Percentiles rank a stretch among this genome's conserved stretches.
These are phyloP conservation scores for Phytophthora sojae DNA, from an alignment of 352 stramenopile genomes.

Conservation along the genomic window DNA sequence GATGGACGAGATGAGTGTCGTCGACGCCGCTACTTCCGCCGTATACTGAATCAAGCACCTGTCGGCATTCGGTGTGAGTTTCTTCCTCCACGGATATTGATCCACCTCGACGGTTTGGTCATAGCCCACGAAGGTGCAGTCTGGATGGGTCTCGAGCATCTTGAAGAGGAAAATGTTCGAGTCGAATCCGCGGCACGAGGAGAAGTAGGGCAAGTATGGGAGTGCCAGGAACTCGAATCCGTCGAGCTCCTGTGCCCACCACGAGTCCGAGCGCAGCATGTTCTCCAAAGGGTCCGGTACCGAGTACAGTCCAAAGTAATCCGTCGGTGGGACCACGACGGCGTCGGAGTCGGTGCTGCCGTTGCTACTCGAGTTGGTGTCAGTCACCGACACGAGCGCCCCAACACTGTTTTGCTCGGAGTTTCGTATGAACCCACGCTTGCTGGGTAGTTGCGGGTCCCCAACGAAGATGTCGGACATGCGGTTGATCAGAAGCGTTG, in stretches of 20 bases:
- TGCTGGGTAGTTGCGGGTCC: constrained; percentile 69
- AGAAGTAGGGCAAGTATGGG: constrained; percentile 97
- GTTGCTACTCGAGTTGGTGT: constrained; percentile 21
- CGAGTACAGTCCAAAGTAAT: constrained; percentile 69
- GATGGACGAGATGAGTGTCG: constrained; percentile 50
- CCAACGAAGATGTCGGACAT: constrained; percentile 93
- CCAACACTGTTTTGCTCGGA: constrained; percentile 67
- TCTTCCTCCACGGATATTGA: constrained; percentile 91
- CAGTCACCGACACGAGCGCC: constrained; percentile 23
- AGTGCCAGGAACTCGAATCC: constrained; percentile 82
- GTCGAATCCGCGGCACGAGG: constrained; percentile 95
- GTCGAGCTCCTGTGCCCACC: constrained; percentile 81
- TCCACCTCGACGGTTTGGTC: constrained; percentile 92
- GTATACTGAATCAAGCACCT: constrained; percentile 77
- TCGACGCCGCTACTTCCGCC: constrained; percentile 32
- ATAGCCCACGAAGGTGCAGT: constrained; percentile 89
- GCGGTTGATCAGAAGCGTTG: constrained; percentile 89
- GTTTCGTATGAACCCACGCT: constrained; percentile 67
- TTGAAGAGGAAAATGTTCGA: constrained; percentile 94
- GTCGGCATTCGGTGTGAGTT: constrained; percentile 82
- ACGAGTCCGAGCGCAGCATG: constrained; percentile 59
- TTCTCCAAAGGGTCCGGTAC: constrained; percentile 47
- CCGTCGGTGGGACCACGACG: constrained; percentile 46
- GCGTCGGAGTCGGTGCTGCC: constrained; percentile 17
- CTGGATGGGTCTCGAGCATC: constrained; percentile 94